These are phyloP conservation scores for Gnomoniopsis sp. DNA, from an alignment of 2,329 filamentous ascomycete genomes.

Conservation along the genomic window DNA sequence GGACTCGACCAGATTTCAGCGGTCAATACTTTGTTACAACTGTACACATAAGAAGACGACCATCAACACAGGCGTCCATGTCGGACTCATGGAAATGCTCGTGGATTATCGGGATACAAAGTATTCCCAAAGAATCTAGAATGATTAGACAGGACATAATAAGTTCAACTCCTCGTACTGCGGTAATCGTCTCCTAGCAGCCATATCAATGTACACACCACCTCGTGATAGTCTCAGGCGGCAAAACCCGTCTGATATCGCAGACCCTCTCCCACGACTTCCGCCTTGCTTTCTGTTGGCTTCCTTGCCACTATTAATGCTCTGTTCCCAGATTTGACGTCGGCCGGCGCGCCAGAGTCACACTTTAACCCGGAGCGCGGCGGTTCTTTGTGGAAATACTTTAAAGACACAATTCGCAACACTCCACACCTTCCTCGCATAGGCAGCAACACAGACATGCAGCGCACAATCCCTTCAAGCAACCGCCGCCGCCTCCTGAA, in stretches of 20 bases:
- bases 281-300: neutral
- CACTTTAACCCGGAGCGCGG: neutral
- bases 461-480: conserved; percentile 44
- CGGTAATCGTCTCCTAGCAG: neutral
- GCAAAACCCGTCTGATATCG: neutral
- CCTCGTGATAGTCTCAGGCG: neutral
- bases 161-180: neutral
- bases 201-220: neutral
- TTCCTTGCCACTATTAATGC: neutral
- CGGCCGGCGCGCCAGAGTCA: neutral
- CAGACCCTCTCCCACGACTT: neutral
- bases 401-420: conserved; percentile 43
- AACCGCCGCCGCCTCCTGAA: conserved; percentile 32
- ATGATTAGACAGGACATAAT: neutral
- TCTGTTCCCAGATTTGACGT: neutral
- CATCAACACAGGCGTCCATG: too few relatives aligned
- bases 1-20: too few relatives aligned
- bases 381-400: neutral
- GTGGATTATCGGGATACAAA: too few relatives aligned
- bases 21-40: too few relatives aligned
- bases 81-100: too few relatives aligned
- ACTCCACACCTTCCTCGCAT: conserved; percentile 47
- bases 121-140: too few relatives aligned
- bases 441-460: conserved; percentile 48
- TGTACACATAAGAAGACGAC: too few relatives aligned